A percentile compares a stretch with the other conserved stretches of the same genome.
Evolutionary conservation across 129 eudicot genomes (phyloP).

Genomic region (Kitagawia praeruptora): DNA sequence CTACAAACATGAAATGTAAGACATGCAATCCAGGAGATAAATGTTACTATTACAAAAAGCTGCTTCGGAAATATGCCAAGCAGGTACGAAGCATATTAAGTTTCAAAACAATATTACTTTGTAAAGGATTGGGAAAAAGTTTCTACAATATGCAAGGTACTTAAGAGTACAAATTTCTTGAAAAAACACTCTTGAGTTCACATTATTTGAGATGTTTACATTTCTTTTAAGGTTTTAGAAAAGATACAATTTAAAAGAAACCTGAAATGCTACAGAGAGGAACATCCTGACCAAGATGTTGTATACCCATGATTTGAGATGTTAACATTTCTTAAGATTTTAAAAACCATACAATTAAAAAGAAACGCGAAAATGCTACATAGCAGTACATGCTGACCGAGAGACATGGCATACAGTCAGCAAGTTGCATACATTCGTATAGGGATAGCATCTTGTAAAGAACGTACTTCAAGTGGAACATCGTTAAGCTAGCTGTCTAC

Average conservation of each 20-base stretch:
- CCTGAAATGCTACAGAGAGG: neutral
- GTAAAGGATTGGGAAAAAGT: neutral
- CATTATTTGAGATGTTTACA: neutral
- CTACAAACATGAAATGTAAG: neutral
- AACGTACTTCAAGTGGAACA: neutral
- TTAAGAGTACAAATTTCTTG: neutral
- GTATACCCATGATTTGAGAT: neutral
- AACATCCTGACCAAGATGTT: neutral
- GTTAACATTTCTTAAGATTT: neutral
- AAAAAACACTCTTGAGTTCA: neutral
- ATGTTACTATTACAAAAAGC: neutral
- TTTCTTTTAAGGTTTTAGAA: neutral
- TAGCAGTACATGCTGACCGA: neutral
- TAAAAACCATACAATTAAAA: neutral
- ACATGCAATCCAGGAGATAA: conserved; percentile 1
- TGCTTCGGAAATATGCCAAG: neutral
- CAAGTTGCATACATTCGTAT: neutral
- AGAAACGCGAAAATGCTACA: neutral
- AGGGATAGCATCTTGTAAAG: neutral
- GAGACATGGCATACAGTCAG: neutral
- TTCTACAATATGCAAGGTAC: neutral
- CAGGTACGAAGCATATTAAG: neutral
- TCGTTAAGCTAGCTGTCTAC: neutral
- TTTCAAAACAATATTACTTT: neutral
- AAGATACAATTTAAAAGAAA: neutral